These are phyloP conservation scores for Alternaria panax DNA, from an alignment of 2,329 filamentous ascomycete species.

Conservation along the genomic window DNA sequence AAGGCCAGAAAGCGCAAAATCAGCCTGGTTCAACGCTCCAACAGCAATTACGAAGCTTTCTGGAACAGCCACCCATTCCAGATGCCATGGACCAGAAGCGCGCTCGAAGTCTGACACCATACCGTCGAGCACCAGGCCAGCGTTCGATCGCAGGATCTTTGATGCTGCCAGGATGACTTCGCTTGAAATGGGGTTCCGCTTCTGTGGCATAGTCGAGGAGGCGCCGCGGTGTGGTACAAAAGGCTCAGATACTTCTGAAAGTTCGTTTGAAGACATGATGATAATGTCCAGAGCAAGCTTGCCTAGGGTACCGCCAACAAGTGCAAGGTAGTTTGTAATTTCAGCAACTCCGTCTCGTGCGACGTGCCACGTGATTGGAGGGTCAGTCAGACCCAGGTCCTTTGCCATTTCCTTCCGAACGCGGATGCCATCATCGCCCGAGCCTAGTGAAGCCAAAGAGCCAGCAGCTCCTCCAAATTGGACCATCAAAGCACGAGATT, in stretches of 20 bases:
- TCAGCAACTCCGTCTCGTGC: constrained; percentile 63
- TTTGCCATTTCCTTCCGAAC: constrained; percentile 60
- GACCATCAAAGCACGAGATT: constrained; percentile 57
- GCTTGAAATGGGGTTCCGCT: constrained; percentile 66
- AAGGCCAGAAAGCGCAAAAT: constrained; percentile 61
- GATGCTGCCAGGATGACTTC: constrained; percentile 64
- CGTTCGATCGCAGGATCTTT: constrained; percentile 62
- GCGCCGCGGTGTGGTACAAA: constrained; percentile 47
- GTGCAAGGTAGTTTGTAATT: constrained; percentile 61
- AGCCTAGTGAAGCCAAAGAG: constrained; percentile 62
- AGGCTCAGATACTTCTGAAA: constrained; percentile 63
- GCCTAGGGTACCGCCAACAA: constrained; percentile 62
- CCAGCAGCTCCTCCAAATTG: constrained; percentile 66
- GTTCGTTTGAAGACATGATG: constrained; percentile 65
- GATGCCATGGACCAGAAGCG: constrained; percentile 65
- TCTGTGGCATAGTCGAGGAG: constrained; percentile 52
- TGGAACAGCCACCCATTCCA: constrained; percentile 65
- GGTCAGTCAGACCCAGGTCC: constrained; percentile 58
- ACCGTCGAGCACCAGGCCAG: constrained; percentile 61
- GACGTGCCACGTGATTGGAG: constrained; percentile 65
- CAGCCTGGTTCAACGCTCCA: constrained; percentile 62
- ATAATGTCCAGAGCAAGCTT: constrained; percentile 66
- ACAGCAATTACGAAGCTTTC: constrained; percentile 62
- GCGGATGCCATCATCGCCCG: constrained; percentile 56
- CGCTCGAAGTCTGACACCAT: constrained; percentile 67